Base-by-base conservation (phyloP, 768 basidiomycete species). In the Amanita pseudoporphyria region DNA sequence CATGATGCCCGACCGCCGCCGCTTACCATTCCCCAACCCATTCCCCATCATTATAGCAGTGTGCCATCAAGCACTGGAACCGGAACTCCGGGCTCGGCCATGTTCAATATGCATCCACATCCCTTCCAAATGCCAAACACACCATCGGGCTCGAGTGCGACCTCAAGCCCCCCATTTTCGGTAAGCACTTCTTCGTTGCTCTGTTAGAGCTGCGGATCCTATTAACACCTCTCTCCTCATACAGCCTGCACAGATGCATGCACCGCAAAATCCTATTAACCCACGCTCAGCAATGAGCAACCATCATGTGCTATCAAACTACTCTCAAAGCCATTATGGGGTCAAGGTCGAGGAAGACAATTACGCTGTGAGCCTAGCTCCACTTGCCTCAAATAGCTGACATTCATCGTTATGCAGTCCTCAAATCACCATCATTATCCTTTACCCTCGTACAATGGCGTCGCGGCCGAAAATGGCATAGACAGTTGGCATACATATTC, bases 151-250 rank as follows among this genome's bases (percentile, higher is more conserved):
- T 84, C 83, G 16, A 86, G 83, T 59, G 74, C 80, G 19, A 82
- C 82, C 5, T 83, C 82, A 22, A 86, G 81, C 56, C 82, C 83
- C 50, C 82, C 84, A n/a, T 87, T 86, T 72, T 89, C 87, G 83
- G 86, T 78, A 80, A 86, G 87, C 85, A 62, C 74, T 73, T 62
- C 71, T 74, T 69, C 65, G 69, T 52, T 56, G 49, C 58, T 56
- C 54, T 57, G 59, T 60, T 58, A 56, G 57, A 53, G 56, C 56
- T 49, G 56, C 63, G 67, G 76, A 80, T 76, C 72, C 74, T 79
- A 78, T 73, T 83, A 68, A 80, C 73, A 57, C 63, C 57, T 71
- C 63, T 42, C 63, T 56, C 62, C 66, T 62, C 26, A 67, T 71
- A 68, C 70, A 84, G 82, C 83, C 83, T 58, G 67, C 77, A 52